A percentile compares a stretch with the other conserved stretches of the same genome.
Evolutionary conservation across 2,329 filamentous ascomycete genomes (phyloP).

Genomic region (Onygenales sp.): DNA sequence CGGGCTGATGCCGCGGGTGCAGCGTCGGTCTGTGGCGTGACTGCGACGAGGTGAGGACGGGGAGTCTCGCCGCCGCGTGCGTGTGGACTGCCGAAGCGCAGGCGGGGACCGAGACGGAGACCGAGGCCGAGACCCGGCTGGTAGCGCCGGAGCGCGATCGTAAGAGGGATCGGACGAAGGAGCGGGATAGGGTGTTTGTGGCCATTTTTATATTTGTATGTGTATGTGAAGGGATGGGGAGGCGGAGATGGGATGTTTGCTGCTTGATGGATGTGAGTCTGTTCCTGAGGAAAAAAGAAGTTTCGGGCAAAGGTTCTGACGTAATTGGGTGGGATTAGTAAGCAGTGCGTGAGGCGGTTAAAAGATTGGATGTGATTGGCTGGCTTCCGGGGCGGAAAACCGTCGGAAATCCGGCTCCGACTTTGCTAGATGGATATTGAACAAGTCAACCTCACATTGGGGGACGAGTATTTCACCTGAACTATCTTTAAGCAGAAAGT

Average conservation of each 20-base stretch:
- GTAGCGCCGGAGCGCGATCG: neutral
- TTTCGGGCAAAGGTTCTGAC: neutral
- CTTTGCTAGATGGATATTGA: no score
- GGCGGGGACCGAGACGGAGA: neutral
- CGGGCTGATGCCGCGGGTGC: conserved; percentile 31
- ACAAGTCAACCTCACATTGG: no score
- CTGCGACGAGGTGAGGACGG: conserved; percentile 40
- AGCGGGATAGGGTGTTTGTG: neutral
- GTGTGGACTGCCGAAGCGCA: conserved; percentile 31
- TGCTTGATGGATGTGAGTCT: neutral
- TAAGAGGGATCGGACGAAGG: neutral
- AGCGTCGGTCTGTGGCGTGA: conserved; percentile 37
- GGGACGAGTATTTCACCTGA: no score
- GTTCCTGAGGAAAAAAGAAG: neutral
- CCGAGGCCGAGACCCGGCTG: neutral
- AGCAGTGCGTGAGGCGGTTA: no score
- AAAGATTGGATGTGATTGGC: no score
- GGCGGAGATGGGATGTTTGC: neutral
- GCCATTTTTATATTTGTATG: neutral
- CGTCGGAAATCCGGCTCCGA: no score
- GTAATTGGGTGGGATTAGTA: no score
- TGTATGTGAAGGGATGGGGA: neutral
- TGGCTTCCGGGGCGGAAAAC: no score
- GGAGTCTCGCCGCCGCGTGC: conserved; percentile 29
- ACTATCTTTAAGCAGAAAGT: no score